Conservation (phyloP, 768 basidiomycete species). For the Amylocystis lapponica region DNA sequence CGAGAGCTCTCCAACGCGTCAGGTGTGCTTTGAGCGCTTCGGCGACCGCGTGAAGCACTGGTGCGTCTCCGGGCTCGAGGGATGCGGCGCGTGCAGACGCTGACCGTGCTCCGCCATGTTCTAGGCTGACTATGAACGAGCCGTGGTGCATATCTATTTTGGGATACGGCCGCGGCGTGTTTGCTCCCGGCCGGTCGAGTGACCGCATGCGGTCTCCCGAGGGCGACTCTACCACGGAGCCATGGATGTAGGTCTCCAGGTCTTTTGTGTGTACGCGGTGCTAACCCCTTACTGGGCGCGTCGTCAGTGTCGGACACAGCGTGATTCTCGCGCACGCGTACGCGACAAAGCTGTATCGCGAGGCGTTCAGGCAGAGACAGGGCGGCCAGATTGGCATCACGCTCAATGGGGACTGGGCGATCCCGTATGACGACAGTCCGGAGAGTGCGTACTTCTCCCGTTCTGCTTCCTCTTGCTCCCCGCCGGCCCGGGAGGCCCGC, state of each 20-base stretch:
- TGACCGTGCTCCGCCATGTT: neutral
- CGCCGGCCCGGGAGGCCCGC: neutral
- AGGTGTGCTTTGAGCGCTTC: conserved; percentile 71
- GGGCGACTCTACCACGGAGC: conserved; percentile 60
- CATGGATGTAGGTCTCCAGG: conserved; percentile 52
- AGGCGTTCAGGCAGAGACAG: conserved; percentile 57
- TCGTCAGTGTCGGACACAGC: conserved; percentile 54
- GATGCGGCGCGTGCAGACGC: conserved; percentile 19
- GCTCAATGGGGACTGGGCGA: conserved; percentile 69
- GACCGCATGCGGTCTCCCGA: conserved; percentile 53
- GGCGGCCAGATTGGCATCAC: conserved; percentile 75
- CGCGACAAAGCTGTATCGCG: conserved; percentile 61
- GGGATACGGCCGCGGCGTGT: conserved; percentile 67
- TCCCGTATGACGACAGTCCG: conserved; percentile 63
- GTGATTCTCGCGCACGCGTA: conserved; percentile 66
- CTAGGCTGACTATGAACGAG: conserved; percentile 73
- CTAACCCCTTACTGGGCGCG: neutral
- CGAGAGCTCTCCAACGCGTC: conserved; percentile 25
- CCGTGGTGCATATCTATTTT: conserved; percentile 67
- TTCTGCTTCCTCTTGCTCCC: neutral
- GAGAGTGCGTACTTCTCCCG: conserved; percentile 44
- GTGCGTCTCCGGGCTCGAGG: conserved; percentile 27
- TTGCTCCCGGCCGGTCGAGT: conserved; percentile 66
- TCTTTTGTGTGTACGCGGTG: too few relatives aligned
- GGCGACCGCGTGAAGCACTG: conserved; percentile 75